Percentiles rank a stretch among this genome's conserved stretches.
phyloP scores from a whole-genome alignment of 2,329 filamentous ascomycete genomes.

The Rutstroemia sp. region DNA sequence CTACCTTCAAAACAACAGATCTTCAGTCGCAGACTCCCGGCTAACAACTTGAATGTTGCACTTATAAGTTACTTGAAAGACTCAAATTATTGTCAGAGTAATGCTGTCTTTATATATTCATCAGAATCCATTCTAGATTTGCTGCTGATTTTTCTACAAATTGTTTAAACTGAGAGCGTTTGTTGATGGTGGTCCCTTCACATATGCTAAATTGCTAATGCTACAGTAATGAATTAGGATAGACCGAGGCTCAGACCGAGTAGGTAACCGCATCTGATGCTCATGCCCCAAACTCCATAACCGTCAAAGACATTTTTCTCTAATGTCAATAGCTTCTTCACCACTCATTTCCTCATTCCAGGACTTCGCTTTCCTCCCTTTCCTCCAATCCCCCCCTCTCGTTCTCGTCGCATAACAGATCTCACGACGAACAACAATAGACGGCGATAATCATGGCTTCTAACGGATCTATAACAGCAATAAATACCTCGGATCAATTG shows the following conservation, averaged over 20 bases:
- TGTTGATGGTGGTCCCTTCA: no score
- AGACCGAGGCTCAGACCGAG: constrained; percentile 3
- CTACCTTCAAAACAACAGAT: no score
- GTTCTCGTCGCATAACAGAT: background rate
- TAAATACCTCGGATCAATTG: constrained; percentile 31
- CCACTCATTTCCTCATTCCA: constrained; percentile 3
- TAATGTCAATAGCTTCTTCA: constrained; percentile 1
- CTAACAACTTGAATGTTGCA: no score
- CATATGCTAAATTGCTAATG: no score
- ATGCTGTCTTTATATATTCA: no score
- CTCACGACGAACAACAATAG: background rate
- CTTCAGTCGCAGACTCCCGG: no score
- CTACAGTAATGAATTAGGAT: background rate
- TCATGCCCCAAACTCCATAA: background rate
- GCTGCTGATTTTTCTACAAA: no score
- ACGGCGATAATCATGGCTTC: constrained; percentile 19
- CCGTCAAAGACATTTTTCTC: constrained; percentile 1
- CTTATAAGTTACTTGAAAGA: no score
- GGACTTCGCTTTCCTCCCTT: background rate
- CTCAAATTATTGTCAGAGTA: no score
- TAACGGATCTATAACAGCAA: constrained; percentile 22
- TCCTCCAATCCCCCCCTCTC: background rate
- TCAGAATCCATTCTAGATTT: no score
- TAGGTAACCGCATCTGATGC: no score
- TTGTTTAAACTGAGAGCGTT: no score